Conservation (phyloP, 352 stramenopile species). For the Globisporangium spinosum region DNA sequence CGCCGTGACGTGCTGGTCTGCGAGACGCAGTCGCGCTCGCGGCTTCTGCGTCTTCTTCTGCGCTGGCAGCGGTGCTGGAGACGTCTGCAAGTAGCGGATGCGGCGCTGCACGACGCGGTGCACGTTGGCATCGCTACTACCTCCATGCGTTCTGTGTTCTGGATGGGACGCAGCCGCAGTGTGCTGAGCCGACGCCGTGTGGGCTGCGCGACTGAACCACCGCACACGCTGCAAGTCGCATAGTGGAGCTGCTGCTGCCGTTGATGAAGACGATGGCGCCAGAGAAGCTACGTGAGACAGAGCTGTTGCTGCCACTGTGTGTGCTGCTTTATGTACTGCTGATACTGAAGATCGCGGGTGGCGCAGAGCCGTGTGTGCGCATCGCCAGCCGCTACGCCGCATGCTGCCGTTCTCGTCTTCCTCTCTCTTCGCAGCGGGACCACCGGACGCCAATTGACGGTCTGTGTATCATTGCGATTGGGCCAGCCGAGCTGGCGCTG, state of each 20-base stretch:
- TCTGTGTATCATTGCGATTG: background rate
- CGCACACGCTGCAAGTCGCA: background rate
- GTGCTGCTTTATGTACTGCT: background rate
- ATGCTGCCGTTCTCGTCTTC: slow-evolving; percentile 4
- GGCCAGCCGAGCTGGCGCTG: background rate
- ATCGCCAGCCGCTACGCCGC: slow-evolving; percentile 16
- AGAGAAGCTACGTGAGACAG: background rate
- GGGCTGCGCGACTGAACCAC: slow-evolving; percentile 17
- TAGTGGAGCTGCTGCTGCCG: background rate
- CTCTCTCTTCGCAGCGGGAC: background rate
- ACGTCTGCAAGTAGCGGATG: slow-evolving; percentile 8
- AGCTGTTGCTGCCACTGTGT: background rate
- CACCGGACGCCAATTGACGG: background rate
- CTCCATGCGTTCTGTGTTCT: background rate
- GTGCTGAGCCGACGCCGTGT: slow-evolving; percentile 3
- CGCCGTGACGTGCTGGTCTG: slow-evolving; percentile 31
- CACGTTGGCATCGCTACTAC: background rate
- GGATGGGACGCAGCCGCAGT: background rate
- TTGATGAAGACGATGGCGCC: background rate
- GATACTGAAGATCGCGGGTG: background rate
- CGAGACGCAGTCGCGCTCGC: slow-evolving; percentile 21
- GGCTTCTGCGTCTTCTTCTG: slow-evolving; percentile 17
- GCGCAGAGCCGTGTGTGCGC: slow-evolving; percentile 5
- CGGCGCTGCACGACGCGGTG: background rate
- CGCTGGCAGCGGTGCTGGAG: background rate